Evolutionary conservation across 2,329 filamentous ascomycete genomes (phyloP).

Genomic region (Xylariales sp.): DNA sequence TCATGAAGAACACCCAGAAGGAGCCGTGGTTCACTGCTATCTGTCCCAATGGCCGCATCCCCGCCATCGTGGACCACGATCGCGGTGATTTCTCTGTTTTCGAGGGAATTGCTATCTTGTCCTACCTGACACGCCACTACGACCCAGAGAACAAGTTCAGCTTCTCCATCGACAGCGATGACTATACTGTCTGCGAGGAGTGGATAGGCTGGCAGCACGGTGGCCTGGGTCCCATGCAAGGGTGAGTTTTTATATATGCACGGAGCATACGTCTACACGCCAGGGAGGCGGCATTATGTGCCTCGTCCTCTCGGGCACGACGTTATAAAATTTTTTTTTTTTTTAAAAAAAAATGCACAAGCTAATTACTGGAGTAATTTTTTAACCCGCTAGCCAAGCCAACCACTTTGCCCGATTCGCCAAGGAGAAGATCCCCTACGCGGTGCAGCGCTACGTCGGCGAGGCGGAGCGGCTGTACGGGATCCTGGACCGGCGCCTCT

Average conservation of each 20-base stretch:
- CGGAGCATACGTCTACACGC: no score
- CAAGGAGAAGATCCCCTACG: conserved; percentile 66
- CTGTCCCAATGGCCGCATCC: conserved; percentile 62
- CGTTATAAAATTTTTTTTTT: no score
- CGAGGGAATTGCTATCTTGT: conserved; percentile 69
- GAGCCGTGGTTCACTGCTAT: conserved; percentile 61
- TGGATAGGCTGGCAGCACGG: conserved; percentile 71
- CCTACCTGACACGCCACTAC: conserved; percentile 70
- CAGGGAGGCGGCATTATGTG: no score
- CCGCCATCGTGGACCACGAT: conserved; percentile 63
- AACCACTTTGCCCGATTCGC: conserved; percentile 69
- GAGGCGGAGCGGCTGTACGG: conserved; percentile 72
- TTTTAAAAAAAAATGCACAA: no score
- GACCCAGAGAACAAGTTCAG: conserved; percentile 64
- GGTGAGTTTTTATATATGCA: neutral
- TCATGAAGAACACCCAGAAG: conserved; percentile 60
- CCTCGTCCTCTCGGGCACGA: no score
- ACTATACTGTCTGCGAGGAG: conserved; percentile 43
- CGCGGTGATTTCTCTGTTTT: conserved; percentile 61
- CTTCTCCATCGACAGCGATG: conserved; percentile 42
- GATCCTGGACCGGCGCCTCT: conserved; percentile 64
- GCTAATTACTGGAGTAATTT: no score
- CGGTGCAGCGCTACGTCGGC: conserved; percentile 68
- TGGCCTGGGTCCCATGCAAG: conserved; percentile 69
- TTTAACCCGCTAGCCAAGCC: conserved; percentile 50